These are phyloP conservation scores for Petasospora rhodanensis DNA, from an alignment of 1,139 yeast species.

Conservation along the genomic window DNA sequence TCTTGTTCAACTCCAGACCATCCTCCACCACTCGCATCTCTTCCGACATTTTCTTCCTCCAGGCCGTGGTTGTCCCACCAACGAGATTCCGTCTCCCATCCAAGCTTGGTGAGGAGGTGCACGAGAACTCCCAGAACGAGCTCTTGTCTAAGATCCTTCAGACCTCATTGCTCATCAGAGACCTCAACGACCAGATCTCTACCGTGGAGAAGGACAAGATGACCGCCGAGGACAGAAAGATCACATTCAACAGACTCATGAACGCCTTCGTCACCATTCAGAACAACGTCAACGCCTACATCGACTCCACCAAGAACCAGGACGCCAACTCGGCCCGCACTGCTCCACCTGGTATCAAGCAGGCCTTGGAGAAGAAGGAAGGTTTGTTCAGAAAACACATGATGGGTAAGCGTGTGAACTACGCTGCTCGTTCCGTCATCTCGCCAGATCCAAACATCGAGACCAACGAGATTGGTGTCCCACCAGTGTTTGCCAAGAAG, in stretches of 20 bases:
- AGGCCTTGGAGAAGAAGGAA: conserved; percentile 97
- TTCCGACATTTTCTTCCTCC: conserved; percentile 90
- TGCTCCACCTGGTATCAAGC: conserved; percentile 93
- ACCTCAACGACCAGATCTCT: conserved; percentile 75
- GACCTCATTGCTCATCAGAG: conserved; percentile 79
- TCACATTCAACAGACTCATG: conserved; percentile 84
- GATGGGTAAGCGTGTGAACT: conserved; percentile 99
- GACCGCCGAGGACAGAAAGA: conserved; percentile 64
- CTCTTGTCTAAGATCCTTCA: conserved; percentile 73
- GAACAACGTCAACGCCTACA: conserved; percentile 89
- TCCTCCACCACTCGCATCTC: conserved; percentile 44
- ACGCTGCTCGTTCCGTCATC: conserved; percentile 98
- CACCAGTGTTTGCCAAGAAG: conserved; percentile 95
- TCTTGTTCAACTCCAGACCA: conserved; percentile 78
- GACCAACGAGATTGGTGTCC: conserved; percentile 97
- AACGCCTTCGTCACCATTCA: conserved; percentile 92
- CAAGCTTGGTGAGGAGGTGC: conserved; percentile 94
- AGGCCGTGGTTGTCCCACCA: conserved; percentile 88
- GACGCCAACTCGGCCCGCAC: conserved; percentile 54
- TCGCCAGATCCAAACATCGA: conserved; percentile 98
- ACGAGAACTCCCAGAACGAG: conserved; percentile 92
- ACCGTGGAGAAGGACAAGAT: conserved; percentile 58
- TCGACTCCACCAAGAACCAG: conserved; percentile 89
- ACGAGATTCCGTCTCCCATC: conserved; percentile 95
- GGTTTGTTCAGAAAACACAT: conserved; percentile 97